Evolutionary conservation across 495 filamentous ascomycete genomes (phyloP), one percentile per base, ranked within the genome.

Genomic region (Cairneyella variabilis): DNA sequence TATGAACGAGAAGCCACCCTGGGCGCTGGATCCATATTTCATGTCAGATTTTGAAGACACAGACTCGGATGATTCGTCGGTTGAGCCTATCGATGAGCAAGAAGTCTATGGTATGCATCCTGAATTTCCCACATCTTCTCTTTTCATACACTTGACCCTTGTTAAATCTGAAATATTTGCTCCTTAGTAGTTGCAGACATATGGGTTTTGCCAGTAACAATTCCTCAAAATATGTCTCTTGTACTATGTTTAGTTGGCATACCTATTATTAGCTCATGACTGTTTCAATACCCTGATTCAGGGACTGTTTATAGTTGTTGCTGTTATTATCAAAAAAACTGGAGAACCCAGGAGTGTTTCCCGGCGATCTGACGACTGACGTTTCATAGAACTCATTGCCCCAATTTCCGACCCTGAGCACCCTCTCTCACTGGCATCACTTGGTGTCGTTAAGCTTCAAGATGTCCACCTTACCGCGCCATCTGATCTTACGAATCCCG

Each of bases 331-430:
- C 45, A 18, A 38, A 38, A 21, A 38, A 32, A 25, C 23, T 34
- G 47, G 47, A 48, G 32, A 48, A 48, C 43, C 34, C 6, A 9
- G 32, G 23, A 20, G 32, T 28, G 12, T 4, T 39, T 54, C 22
- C 16, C 57, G 66, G 27, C 63, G 59, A 44, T 57, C 73, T 76
- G 54, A 78, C 65, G 53, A 66, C 63, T 69, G 55, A 62, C 48
- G 52, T 54, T 56, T 57, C 56, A 59, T 62, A 96, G 93, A 98
- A 71, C 80, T 97, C 28, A 90, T 98, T 52, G 88, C 90, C 40
- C 83, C 86, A 45, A 96, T 98, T 57, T 91, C 89, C 22, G 93
- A 98, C 67, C 93, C 93, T 2, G 93, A 98, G 71, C 93, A 97
- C 61, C 93, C 93, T 20, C 80, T 97, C 14, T 95, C 91, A 0